Conservation (phyloP, 805 yeast species). For the Hyphopichia homilentoma region DNA sequence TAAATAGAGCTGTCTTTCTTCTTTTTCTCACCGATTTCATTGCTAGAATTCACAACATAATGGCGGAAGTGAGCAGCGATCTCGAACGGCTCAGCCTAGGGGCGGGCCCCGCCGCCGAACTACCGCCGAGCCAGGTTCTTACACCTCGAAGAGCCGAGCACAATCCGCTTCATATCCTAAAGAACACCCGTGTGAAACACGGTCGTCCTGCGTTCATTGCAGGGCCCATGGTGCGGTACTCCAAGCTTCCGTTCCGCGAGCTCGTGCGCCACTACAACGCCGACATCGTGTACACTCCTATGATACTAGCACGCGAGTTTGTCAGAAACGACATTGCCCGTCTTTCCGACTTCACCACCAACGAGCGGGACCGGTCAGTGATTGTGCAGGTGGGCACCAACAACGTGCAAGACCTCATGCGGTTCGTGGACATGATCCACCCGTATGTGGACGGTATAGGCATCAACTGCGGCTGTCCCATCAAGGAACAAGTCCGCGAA, state of each 20-base stretch:
- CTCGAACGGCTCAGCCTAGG: too few species aligned
- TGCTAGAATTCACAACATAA: too few species aligned
- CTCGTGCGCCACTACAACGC: conserved; percentile 64
- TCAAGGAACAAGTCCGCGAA: conserved; percentile 88
- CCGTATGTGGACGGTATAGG: conserved; percentile 94
- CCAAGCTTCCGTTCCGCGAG: conserved; percentile 88
- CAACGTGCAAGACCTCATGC: conserved; percentile 72
- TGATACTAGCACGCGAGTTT: conserved; percentile 95
- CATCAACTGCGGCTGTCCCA: conserved; percentile 96
- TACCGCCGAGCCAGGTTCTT: too few species aligned
- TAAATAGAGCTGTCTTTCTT: too few species aligned
- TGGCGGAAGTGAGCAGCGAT: too few species aligned
- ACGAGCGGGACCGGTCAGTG: conserved; percentile 61
- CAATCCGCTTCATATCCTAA: conserved; percentile 33
- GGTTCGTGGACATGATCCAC: conserved; percentile 84
- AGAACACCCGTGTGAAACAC: conserved; percentile 15
- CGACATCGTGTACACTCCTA: conserved; percentile 90
- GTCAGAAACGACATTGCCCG: conserved; percentile 82
- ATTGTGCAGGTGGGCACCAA: conserved; percentile 91
- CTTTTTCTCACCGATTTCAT: too few species aligned
- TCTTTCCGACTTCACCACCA: conserved; percentile 79
- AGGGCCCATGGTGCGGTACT: conserved; percentile 98
- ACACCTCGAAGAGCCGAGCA: conserved; percentile 20
- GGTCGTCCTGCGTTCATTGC: conserved; percentile 39
- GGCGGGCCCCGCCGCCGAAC: too few species aligned